phyloP scores from a whole-genome alignment of 768 basidiomycete species.

The Kockovaella imperatae region DNA sequence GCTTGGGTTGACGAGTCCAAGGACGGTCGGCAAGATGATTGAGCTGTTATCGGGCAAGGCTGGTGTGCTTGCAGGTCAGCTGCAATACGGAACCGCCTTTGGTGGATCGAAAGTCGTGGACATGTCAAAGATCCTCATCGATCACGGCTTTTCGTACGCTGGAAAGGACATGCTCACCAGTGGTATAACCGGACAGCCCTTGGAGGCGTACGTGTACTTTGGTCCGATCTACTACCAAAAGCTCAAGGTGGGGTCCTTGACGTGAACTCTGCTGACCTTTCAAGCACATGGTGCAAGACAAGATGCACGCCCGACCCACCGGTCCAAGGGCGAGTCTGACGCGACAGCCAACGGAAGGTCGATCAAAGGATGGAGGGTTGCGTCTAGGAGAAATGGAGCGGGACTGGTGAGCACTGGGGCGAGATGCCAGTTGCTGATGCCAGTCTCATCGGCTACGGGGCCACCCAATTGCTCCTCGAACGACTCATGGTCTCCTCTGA shows the following conservation, averaged over 20 bases:
- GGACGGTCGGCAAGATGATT: conserved; percentile 99
- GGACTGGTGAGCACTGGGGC: conserved; percentile 57
- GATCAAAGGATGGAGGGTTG: conserved; percentile 92
- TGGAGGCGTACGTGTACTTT: conserved; percentile 97
- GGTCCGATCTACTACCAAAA: conserved; percentile 99
- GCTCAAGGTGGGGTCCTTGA: conserved; percentile 65
- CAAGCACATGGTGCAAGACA: conserved; percentile 99
- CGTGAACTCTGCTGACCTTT: not conserved
- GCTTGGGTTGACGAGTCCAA: conserved; percentile 36
- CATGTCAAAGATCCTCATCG: conserved; percentile 92
- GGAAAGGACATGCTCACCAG: conserved; percentile 99
- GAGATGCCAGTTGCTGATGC: conserved; percentile 3
- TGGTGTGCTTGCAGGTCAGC: conserved; percentile 68
- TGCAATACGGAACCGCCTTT: conserved; percentile 58
- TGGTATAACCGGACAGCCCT: conserved; percentile 91
- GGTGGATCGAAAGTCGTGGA: conserved; percentile 98
- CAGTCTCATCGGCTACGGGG: conserved; percentile 85
- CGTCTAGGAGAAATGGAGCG: conserved; percentile 99
- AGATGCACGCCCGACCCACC: conserved; percentile 98
- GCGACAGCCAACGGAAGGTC: conserved; percentile 95
- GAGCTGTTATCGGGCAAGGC: conserved; percentile 95
- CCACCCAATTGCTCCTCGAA: conserved; percentile 89
- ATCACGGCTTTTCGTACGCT: conserved; percentile 90
- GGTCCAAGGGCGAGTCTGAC: conserved; percentile 95
- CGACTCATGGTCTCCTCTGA: conserved; percentile 99